Base-by-base conservation (phyloP, 495 filamentous ascomycete species). In the Thozetella sp. region DNA sequence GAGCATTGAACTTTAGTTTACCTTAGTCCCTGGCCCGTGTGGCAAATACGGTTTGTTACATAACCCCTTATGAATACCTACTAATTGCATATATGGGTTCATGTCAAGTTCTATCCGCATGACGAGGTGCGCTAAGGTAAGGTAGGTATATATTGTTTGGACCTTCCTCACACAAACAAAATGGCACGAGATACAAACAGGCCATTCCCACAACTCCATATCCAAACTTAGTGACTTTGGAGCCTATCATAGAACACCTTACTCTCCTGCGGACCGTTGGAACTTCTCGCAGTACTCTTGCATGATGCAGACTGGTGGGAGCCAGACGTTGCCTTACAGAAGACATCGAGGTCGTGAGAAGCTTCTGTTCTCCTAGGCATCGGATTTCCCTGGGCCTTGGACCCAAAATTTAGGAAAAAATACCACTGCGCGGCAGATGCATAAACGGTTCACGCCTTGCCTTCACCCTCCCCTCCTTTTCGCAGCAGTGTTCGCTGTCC, bases 331-430 rank as follows among this genome's bases (percentile, higher is more conserved):
- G 20, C 12, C 12, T n/a, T 4, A n/a, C 11, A 20, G 43, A 48
- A 19, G 20, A 48, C n/a, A 3, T 15, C 6, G n/a, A 10, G 43
- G 12, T 48, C 20, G 43, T 20, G 43, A 48, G 43, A n/a, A 48
- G 30, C 30, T 37, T 48, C 43, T n/a, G n/a, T 48, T 48, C 43
- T 48, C 43, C 9, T 48, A 48, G 43, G 20, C 43, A 48, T 48
- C 11, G 20, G 3, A 9, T 4, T 20, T 19, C n/a, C n/a, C 9
- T n/a, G n/a, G n/a, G n/a, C n/a, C n/a, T n/a, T n/a, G n/a, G n/a
- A n/a, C n/a, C n/a, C n/a, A n/a, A n/a, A n/a, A n/a, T n/a, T n/a
- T n/a, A n/a, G n/a, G n/a, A n/a, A n/a, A n/a, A n/a, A n/a, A n/a
- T n/a, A n/a, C n/a, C n/a, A n/a, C n/a, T n/a, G n/a, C n/a, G n/a